Conservation (phyloP, 345 rosid species). For the Rhodamnia rubescens region DNA sequence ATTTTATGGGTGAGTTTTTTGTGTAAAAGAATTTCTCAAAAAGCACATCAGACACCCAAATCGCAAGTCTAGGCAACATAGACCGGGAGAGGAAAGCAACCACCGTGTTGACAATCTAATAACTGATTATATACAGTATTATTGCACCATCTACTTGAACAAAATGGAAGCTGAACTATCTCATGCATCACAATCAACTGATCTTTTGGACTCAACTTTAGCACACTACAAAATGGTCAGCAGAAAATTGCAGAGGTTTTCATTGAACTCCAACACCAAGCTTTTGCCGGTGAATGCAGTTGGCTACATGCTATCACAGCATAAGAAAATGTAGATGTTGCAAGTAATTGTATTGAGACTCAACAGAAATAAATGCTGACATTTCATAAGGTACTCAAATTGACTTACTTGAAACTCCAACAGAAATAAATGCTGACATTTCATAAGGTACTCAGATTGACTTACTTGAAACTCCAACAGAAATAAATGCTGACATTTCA, state of each 20-base stretch:
- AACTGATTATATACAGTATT: not conserved
- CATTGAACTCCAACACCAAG: not conserved
- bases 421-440: not conserved
- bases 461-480: constrained; percentile 26
- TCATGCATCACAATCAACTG: not conserved
- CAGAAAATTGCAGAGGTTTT: not conserved
- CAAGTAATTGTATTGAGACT: not conserved
- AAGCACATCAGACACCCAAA: not conserved
- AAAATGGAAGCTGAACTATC: not conserved
- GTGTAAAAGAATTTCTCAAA: not conserved
- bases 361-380: not conserved
- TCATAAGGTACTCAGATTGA: not conserved
- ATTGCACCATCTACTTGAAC: not conserved
- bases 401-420: constrained; percentile 87
- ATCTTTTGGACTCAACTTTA: not conserved
- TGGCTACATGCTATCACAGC: not conserved
- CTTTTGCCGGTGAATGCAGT: not conserved
- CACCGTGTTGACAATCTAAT: not conserved
- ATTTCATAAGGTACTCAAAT: not conserved
- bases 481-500: not conserved
- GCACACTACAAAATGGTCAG: not conserved
- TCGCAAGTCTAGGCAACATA: not conserved
- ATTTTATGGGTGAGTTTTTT: not conserved
- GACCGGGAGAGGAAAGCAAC: not conserved
- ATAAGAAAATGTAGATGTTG: not conserved